These are phyloP conservation scores for Chrysosporium keratinophilum DNA, from an alignment of 2,329 filamentous ascomycete species.

Conservation along the genomic window DNA sequence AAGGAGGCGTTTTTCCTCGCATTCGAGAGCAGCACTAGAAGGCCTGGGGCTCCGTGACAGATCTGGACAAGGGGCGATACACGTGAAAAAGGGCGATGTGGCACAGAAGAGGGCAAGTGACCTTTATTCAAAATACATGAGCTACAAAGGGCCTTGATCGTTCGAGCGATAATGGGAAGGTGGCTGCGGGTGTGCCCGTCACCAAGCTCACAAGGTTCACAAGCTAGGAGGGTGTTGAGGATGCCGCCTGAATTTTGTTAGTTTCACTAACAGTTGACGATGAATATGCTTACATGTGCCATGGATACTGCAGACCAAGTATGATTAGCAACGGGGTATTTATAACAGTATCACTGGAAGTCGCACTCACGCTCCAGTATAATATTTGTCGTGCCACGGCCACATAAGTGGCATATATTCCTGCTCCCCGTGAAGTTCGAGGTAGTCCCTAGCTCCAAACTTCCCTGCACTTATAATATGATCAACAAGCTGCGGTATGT, in stretches of 20 bases:
- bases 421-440: slow-evolving; percentile 23
- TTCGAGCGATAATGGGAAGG: slow-evolving; percentile 27
- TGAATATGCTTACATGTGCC: slow-evolving; percentile 15
- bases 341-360: neutral
- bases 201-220: slow-evolving; percentile 25
- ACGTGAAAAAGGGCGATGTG: slow-evolving; percentile 20
- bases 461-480: slow-evolving; percentile 28
- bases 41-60: slow-evolving; percentile 34
- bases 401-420: slow-evolving; percentile 34
- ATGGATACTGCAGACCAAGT: slow-evolving; percentile 16
- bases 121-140: slow-evolving; percentile 28
- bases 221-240: slow-evolving; percentile 29
- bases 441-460: slow-evolving; percentile 25
- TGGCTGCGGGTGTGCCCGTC: slow-evolving; percentile 19
- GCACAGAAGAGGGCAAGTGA: slow-evolving; percentile 32
- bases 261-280: neutral
- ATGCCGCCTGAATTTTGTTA: slow-evolving; percentile 25
- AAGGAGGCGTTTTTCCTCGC: slow-evolving; percentile 25
- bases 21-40: slow-evolving; percentile 29
- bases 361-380: slow-evolving; percentile 31
- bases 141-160: slow-evolving; percentile 30
- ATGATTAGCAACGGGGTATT: neutral
- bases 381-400: slow-evolving; percentile 29
- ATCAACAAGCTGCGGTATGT: slow-evolving; percentile 26
- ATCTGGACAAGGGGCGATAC: slow-evolving; percentile 31